Conservation (phyloP, 257 asterid species). For the Solanum medicagineum region DNA sequence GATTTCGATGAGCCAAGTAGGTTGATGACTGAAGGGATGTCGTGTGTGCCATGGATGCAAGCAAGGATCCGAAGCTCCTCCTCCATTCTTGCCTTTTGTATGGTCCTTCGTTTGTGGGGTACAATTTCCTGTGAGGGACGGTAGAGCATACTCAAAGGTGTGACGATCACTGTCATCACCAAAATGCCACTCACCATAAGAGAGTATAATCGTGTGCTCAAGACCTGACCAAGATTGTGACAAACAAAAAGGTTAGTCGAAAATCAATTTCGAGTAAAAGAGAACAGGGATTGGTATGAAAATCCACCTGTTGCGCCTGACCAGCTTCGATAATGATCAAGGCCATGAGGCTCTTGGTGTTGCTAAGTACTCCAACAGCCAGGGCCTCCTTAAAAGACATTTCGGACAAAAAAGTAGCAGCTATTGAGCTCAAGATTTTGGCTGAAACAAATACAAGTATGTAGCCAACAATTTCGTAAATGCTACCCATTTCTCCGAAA, state of each 20-base stretch:
- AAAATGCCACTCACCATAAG: slow-evolving; percentile 54
- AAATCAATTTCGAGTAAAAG: background rate
- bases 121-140: slow-evolving; percentile 26
- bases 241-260: background rate
- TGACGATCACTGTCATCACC: slow-evolving; percentile 50
- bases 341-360: slow-evolving; percentile 60
- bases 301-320: slow-evolving; percentile 51
- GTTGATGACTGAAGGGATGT: slow-evolving; percentile 50
- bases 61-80: slow-evolving; percentile 71
- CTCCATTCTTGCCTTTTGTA: slow-evolving; percentile 52
- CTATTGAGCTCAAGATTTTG: slow-evolving; percentile 39
- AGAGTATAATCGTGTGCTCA: slow-evolving; percentile 43
- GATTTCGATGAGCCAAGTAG: slow-evolving; percentile 62
- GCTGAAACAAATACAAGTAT: slow-evolving; percentile 13
- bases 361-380: slow-evolving; percentile 54
- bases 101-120: slow-evolving; percentile 65
- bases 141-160: slow-evolving; percentile 36
- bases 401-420: slow-evolving; percentile 17
- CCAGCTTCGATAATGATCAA: slow-evolving; percentile 74
- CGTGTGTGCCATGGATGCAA: slow-evolving; percentile 48
- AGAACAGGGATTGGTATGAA: background rate
- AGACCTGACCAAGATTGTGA: slow-evolving; percentile 26
- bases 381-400: slow-evolving; percentile 38
- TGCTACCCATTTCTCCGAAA: slow-evolving; percentile 8
- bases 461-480: slow-evolving; percentile 3